Conservation (phyloP, 768 basidiomycete genomes). For the Ramaria sp. region DNA sequence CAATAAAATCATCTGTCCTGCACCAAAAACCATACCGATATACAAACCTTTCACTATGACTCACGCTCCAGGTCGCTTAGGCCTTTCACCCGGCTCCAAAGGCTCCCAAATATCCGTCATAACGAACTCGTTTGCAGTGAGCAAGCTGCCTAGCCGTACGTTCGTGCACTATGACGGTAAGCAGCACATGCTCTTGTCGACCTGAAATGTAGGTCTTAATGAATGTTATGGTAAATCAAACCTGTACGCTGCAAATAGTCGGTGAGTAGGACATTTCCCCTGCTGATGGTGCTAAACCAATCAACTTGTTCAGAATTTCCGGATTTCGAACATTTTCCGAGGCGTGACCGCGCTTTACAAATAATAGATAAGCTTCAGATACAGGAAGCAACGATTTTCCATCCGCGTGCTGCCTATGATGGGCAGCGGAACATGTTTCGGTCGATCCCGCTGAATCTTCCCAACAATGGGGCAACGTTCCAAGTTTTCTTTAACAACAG, state of each 20-base stretch:
- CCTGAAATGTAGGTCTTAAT: background rate
- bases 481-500: background rate
- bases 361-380: slow-evolving; percentile 1
- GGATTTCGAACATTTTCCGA: background rate
- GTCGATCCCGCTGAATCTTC: background rate
- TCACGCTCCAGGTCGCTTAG: background rate
- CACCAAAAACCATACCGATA: too few species aligned
- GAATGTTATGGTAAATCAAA: background rate
- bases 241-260: background rate
- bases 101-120: background rate
- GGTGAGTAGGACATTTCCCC: background rate
- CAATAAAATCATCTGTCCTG: too few species aligned
- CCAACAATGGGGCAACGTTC: slow-evolving; percentile 1
- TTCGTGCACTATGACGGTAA: slow-evolving; percentile 1
- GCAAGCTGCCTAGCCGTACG: background rate
- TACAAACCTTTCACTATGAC: too few species aligned
- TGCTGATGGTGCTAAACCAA: background rate
- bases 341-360: background rate
- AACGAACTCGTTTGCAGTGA: background rate
- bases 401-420: slow-evolving; percentile 4
- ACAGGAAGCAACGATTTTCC: background rate
- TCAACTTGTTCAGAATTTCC: slow-evolving; percentile 1
- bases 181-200: background rate
- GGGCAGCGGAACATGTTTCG: slow-evolving; percentile 4
- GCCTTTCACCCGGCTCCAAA: background rate